Evolutionary conservation across 2,329 filamentous ascomycete species (phyloP).

Genomic region (Penicillium brevicompactum): DNA sequence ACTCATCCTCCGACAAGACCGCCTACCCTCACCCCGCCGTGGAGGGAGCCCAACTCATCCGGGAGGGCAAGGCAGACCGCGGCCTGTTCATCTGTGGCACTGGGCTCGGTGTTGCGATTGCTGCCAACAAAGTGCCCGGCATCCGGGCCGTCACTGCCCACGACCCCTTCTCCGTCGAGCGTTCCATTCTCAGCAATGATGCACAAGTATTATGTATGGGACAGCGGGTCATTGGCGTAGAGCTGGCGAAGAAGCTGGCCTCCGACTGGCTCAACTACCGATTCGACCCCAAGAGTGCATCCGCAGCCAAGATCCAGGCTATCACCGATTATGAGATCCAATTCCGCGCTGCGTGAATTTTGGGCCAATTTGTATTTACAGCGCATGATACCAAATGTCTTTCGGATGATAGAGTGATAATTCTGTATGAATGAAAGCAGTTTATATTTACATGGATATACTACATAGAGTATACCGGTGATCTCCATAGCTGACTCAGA

Average conservation of each 20-base stretch:
- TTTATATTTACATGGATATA: conserved; percentile 9
- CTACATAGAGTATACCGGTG: not conserved
- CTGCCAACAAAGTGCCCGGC: conserved; percentile 85
- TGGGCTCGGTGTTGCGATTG: conserved; percentile 81
- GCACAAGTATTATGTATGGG: conserved; percentile 87
- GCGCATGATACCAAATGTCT: conserved; percentile 32
- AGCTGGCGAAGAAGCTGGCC: conserved; percentile 74
- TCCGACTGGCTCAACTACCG: conserved; percentile 83
- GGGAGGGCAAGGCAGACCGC: conserved; percentile 64
- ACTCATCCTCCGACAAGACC: conserved; percentile 68
- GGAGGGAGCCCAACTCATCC: conserved; percentile 62
- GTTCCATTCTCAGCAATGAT: conserved; percentile 79
- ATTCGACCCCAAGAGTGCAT: conserved; percentile 70
- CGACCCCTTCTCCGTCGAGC: conserved; percentile 81
- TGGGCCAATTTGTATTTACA: conserved; percentile 8
- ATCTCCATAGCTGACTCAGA: conserved; percentile 25
- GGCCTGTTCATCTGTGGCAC: conserved; percentile 81
- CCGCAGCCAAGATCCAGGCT: conserved; percentile 61
- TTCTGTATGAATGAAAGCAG: no score
- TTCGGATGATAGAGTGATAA: no score
- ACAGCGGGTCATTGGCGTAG: conserved; percentile 78
- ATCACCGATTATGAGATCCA: conserved; percentile 48
- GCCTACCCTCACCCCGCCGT: conserved; percentile 80
- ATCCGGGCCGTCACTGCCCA: conserved; percentile 87
- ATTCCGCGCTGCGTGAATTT: conserved; percentile 21